phyloP scores from a whole-genome alignment of 106 monocot genomes.

The Cymbidium sinense region DNA sequence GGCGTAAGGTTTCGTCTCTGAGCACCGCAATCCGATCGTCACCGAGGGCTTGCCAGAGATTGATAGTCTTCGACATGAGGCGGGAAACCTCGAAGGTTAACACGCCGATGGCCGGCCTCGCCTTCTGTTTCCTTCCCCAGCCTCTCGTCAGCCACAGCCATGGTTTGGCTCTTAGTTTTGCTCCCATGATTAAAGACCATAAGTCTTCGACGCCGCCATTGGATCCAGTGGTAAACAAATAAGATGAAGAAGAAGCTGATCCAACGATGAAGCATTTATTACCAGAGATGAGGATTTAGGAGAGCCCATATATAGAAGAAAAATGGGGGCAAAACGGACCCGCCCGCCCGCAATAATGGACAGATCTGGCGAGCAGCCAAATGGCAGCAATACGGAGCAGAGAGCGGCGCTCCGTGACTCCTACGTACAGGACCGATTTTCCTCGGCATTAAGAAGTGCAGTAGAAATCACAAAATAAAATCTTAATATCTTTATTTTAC shows the following conservation, averaged over 20 bases:
- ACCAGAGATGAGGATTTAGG: not conserved
- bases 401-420: not conserved
- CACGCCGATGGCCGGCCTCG: constrained; percentile 24
- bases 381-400: not conserved
- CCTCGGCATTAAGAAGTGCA: no score
- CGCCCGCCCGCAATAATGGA: not conserved
- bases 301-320: not conserved
- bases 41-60: constrained; percentile 54
- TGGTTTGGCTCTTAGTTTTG: constrained; percentile 25
- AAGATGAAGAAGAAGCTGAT: no score
- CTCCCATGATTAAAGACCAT: constrained; percentile 17
- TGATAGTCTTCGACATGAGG: constrained; percentile 43
- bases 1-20: constrained; percentile 24
- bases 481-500: no score
- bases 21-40: constrained; percentile 30
- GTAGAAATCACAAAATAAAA: no score
- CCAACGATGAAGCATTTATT: no score
- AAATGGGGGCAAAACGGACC: not conserved
- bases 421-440: not conserved
- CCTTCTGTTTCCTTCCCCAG: not conserved
- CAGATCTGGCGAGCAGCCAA: not conserved
- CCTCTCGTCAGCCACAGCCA: constrained; percentile 8
- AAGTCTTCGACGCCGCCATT: not conserved
- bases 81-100: constrained; percentile 58
- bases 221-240: not conserved